Base-by-base conservation (phyloP, 805 yeast genomes). In the Cyberlindnera euphorbiiphila region DNA sequence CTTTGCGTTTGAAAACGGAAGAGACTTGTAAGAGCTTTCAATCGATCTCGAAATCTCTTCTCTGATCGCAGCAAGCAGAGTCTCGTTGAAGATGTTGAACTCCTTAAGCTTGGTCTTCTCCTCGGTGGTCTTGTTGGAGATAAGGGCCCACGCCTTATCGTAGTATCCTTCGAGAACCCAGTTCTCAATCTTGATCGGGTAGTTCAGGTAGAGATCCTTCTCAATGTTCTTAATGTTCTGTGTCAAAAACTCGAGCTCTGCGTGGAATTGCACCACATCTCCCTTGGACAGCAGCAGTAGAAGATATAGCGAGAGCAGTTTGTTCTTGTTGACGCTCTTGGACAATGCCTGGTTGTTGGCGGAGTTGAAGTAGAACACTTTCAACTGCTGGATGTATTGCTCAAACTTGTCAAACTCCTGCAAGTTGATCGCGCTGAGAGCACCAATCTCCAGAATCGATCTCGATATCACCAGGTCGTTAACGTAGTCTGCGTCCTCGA, bases 101-200 rank as follows among this genome's bases (percentile, higher is more conserved):
- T 93, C 98, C 41, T 78, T 75, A 81, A 78, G 30, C 53, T 58
- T 36, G 45, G 49, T 7, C 58, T 65, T 38, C 47, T 50, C 50
- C 52, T 56, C 51, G 6, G 47, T 34, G 13, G 39, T 13, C 65
- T 71, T 42, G 25, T 38, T 41, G n/a, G 41, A 40, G 30, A 45
- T 43, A 22, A 41, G 25, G 11, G 25, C 20, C 35, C 43, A 37
- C 12, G 50, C 91, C 61, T 85, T 85, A 61, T 87, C 93, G 62
- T 89, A 93, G 47, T 91, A 84, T 29, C 98, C 98, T 64, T 93
- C 98, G 82, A 91, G 87, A 48, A 93, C 74, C 83, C 94, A 86
- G 48, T 85, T 80, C 60, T 93, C 98, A 51, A 93, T 78, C 50
- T 80, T 79, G 37, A 91, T 80, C 17, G 98, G 98, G 59, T 88